phyloP scores from a whole-genome alignment of 257 asterid genomes.

The Anisodus tanguticus region DNA sequence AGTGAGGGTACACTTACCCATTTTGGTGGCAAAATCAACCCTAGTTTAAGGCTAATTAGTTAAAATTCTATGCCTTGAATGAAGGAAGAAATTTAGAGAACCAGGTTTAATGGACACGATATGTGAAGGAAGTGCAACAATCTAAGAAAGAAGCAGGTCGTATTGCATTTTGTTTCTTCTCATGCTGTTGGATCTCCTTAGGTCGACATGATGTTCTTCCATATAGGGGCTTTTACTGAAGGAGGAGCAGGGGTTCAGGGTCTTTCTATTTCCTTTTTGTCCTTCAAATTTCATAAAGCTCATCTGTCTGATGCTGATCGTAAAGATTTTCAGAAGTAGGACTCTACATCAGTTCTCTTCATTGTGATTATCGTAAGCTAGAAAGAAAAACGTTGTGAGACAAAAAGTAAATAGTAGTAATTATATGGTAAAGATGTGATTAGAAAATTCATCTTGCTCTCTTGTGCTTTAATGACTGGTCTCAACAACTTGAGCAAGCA shows the following conservation, averaged over 20 bases:
- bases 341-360: background rate
- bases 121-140: background rate
- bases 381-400: background rate
- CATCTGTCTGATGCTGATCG: background rate
- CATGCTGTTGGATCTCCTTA: background rate
- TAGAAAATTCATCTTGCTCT: background rate
- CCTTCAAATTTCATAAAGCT: background rate
- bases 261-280: background rate
- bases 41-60: background rate
- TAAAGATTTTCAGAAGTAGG: background rate
- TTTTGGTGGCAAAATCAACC: constrained; percentile 1
- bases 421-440: background rate
- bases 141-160: constrained; percentile 1
- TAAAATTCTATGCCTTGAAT: background rate
- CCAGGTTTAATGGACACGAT: background rate
- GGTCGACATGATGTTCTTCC: background rate
- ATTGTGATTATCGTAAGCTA: background rate
- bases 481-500: background rate
- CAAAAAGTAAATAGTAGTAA: background rate
- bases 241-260: too few relatives aligned
- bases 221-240: too few relatives aligned
- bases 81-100: background rate
- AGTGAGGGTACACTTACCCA: background rate
- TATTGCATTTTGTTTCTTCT: background rate
- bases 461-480: background rate